Evolutionary conservation across 2,329 filamentous ascomycete species (phyloP), one percentile per base, ranked within the genome.

Genomic region (Nannizzia gypsea): DNA sequence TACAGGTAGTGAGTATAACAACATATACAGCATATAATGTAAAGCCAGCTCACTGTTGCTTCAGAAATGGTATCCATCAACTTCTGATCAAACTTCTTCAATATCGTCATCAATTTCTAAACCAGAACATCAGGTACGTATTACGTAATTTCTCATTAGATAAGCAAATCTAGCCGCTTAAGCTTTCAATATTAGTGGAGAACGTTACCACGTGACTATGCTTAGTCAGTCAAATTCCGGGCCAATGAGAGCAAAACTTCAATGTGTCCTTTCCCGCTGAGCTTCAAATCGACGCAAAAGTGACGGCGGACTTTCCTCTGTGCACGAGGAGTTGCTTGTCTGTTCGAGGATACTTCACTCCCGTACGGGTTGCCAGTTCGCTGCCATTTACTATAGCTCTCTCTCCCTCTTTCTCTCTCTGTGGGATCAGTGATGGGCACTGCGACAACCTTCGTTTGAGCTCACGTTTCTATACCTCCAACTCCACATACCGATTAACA

Each of bases 201-300:
- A 6, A 28, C 3, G 3, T 8, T 1, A 15, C 3, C 38, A 52
- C 48, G 48, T 52, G 48, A 52, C 24, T 6, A 2, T 6, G 1
- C 4, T 38, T 40, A n/a, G 24, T 57, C 44, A 57, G 44, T 26
- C n/a, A 17, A 36, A 36, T 6, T 22, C 34, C 36, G 46, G 59
- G 26, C 60, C 57, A 59, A 61, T 61, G 34, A 61, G 31, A 22
- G 38, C 36, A 56, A 34, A 36, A 4, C 22, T 52, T 57, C 48
- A 59, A 61, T 57, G 57, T 61, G 60, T 31, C 60, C 60, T 61
- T 59, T 61, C 36, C 34, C 15, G 22, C 26, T 52, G 48, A 22
- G 48, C 20, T 31, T 26, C 26, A 36, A 36, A 11, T 36, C 31
- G 31, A 36, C 4, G 31, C n/a, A 6, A 3, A n/a, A 15, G 48